phyloP scores from a whole-genome alignment of 352 stramenopile genomes.

The Phytophthora sojae region DNA sequence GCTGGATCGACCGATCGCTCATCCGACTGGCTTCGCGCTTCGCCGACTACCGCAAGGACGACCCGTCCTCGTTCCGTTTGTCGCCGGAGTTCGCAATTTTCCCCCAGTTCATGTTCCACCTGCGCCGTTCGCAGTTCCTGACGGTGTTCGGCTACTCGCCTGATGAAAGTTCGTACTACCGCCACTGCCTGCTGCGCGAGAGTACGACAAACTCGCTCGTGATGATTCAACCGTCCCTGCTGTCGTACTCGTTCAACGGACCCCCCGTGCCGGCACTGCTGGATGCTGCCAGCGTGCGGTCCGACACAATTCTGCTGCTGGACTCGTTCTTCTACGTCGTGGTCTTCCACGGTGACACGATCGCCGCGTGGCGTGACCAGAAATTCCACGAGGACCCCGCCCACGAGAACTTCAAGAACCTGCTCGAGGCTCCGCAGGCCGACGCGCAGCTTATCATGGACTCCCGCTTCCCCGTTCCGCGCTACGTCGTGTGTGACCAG shows the following conservation, averaged over 20 bases:
- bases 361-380: conserved; percentile 98
- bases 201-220: conserved; percentile 99
- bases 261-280: conserved; percentile 91
- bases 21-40: conserved; percentile 99
- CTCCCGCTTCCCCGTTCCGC: conserved; percentile 97
- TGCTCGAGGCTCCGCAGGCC: conserved; percentile 97
- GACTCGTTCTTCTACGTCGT: conserved; percentile 99
- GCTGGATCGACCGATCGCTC: conserved; percentile 96
- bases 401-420: conserved; percentile 98
- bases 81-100: conserved; percentile 98
- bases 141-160: conserved; percentile 99
- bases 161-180: conserved; percentile 98
- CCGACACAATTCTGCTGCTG: conserved; percentile 98
- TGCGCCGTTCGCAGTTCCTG: conserved; percentile 99
- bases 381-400: conserved; percentile 95
- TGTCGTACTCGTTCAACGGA: conserved; percentile 98
- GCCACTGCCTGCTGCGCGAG: conserved; percentile 94
- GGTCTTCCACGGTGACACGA: conserved; percentile 99
- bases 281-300: conserved; percentile 92
- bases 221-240: conserved; percentile 99
- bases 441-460: conserved; percentile 99
- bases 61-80: conserved; percentile 97
- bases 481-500: conserved; percentile 99
- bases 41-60: conserved; percentile 98
- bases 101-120: conserved; percentile 99